Percentiles rank a stretch among this genome's conserved stretches.
These are phyloP conservation scores for Diaporthe helianthi DNA, from an alignment of 2,329 filamentous ascomycete genomes.

Conservation along the genomic window DNA sequence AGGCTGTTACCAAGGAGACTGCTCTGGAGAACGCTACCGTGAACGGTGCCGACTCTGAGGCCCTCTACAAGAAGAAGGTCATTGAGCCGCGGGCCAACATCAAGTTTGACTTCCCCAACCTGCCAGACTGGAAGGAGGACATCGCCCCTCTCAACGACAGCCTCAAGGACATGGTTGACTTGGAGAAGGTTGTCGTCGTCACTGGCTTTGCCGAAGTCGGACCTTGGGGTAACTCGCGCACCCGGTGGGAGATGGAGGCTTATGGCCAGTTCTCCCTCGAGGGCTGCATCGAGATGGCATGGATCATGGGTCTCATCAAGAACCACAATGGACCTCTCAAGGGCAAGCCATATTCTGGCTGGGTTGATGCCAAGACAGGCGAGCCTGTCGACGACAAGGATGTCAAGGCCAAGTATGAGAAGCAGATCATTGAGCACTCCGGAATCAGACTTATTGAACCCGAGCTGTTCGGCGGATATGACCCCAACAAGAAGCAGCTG, in stretches of 20 bases:
- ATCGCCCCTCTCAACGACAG: constrained; percentile 86
- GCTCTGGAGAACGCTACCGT: constrained; percentile 96
- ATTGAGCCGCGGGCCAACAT: constrained; percentile 96
- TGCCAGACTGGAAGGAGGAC: constrained; percentile 92
- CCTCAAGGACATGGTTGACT: constrained; percentile 97
- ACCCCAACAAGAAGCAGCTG: constrained; percentile 98
- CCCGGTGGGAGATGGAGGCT: constrained; percentile 99
- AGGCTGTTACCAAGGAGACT: constrained; percentile 93
- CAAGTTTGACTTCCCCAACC: constrained; percentile 92
- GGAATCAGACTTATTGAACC: constrained; percentile 98
- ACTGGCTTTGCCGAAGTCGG: constrained; percentile 96
- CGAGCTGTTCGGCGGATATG: constrained; percentile 94
- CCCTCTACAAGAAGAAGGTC: constrained; percentile 91
- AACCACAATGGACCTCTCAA: constrained; percentile 97
- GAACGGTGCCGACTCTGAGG: constrained; percentile 91
- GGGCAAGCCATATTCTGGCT: constrained; percentile 94
- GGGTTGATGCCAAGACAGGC: constrained; percentile 92
- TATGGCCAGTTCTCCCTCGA: constrained; percentile 96
- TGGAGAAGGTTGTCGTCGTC: constrained; percentile 97
- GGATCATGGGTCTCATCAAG: constrained; percentile 99
- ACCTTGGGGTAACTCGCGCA: constrained; percentile 98
- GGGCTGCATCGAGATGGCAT: constrained; percentile 98
- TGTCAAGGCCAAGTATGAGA: constrained; percentile 96
- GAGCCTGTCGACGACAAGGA: constrained; percentile 99
- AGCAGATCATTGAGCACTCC: constrained; percentile 92